Evolutionary conservation across 371 early-diverging fungal genomes (phyloP), one percentile per base, ranked within the genome.

Genomic region (Coemansia sp.): DNA sequence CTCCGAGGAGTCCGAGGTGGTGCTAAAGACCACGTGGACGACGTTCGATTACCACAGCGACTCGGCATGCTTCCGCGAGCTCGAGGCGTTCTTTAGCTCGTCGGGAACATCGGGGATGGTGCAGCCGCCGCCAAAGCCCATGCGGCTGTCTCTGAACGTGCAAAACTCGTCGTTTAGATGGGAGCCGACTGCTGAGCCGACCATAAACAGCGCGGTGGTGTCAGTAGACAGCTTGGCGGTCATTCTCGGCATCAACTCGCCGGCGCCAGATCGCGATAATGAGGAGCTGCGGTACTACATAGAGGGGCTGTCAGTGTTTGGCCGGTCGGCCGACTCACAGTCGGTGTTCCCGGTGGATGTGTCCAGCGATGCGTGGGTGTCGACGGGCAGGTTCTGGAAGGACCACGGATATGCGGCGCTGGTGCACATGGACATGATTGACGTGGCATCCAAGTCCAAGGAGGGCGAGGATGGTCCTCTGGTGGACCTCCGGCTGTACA

Each of bases 401-500:
- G 68, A 63, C 53, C 68, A 76, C 16, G 75, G 76, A 1, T 76
- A 68, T 40, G 47, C 65, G 31, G 62, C 68, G 39, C 59, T 76
- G 14, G 51, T 76, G 20, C 76, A 76, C 30, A 73, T 72, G 73
- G 76, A 68, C 20, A 67, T 76, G 68, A 59, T 76, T 6, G 76
- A 76, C 36, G 36, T 76, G 10, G 58, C 65, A 4, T 72, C 75
- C 8, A 63, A 45, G 34, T 53, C 68, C 3, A 67, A 57, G 32
- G 74, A 76, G 40, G 67, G 56, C 50, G 74, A 76, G 31, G 62
- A 68, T 16, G 76, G 74, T 35, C 79, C 80, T 16, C 38, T 77
- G 31, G 63, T 82, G n/a, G 76, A 87, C 62, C 59, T 88, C 5
- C 75, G 77, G 54, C 71, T 92, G 14, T 84, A 85, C 4, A 87